Evolutionary conservation across 768 basidiomycete species (phyloP), one percentile per base, ranked within the genome.

Genomic region (Tricholoma bakamatsutake): DNA sequence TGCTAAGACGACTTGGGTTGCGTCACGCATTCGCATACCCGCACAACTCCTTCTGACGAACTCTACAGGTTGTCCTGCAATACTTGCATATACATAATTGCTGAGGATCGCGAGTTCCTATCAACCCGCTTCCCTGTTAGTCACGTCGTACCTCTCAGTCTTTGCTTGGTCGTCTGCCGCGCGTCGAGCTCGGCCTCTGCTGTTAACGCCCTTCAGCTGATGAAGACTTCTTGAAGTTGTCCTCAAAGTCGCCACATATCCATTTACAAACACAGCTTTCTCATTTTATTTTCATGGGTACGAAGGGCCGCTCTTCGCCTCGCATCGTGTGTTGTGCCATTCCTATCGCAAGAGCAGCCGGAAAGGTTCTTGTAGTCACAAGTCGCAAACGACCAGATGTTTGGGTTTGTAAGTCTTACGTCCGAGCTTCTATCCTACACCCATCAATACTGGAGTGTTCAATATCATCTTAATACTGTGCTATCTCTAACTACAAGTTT

Each of bases 321-420:
- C 87, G 91, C 68, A 80, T 93, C 70, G 91, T 93, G 62, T 93
- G 91, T 72, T 93, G 91, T 67, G 91, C 91, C 50, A 93, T 93
- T 55, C 91, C 91, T 53, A 90, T 93, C 62, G 75, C 83, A 46
- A 80, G 84, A 60, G 73, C 84, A 27, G 82, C 84, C 5, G 83
- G 83, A 69, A 89, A 91, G 69, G 80, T 93, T 54, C 82, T 93
- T 58, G 80, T 93, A 60, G 80, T 93, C 62, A 92, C 91, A 21
- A 90, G 88, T 69, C 81, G 91, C 57, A 93, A 92, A 68, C 79
- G 87, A 56, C 82, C 84, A 68, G 79, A 90, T 65, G 68, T 77
- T 55, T 93, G 91, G 91, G 88, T 93, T 66, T 88, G 91, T 93
- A 74, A 90, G 91, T 93, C 45, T 60, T 51, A n/a, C 49, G 15